Evolutionary conservation across 208 protist genomes (phyloP).

Genomic region (Leishmania aethiopica): DNA sequence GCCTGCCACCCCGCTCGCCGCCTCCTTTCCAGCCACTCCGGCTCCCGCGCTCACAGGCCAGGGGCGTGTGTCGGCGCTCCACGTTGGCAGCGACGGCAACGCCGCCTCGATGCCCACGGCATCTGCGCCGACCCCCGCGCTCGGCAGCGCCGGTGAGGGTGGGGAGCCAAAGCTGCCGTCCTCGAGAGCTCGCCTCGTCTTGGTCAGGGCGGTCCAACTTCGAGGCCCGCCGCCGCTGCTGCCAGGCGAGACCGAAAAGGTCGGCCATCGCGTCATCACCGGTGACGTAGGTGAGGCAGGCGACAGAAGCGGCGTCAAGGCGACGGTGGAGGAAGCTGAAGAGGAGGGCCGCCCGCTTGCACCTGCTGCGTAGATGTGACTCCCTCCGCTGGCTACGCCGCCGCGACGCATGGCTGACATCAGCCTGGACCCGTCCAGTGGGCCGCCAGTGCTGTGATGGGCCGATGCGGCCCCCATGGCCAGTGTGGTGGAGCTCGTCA

Average conservation of each 20-base stretch:
- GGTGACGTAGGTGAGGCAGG: conserved; percentile 21
- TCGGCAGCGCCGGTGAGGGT: conserved; percentile 3
- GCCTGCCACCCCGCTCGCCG: background rate
- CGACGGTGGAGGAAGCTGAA: conserved; percentile 10
- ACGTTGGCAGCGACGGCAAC: background rate
- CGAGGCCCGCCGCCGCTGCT: conserved; percentile 9
- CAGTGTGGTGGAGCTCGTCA: conserved; percentile 16
- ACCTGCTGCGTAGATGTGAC: background rate
- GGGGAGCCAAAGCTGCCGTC: conserved; percentile 5
- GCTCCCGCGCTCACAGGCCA: conserved; percentile 1
- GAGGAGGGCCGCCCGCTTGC: conserved; percentile 7
- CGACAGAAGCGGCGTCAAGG: conserved; percentile 23
- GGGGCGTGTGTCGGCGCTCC: background rate
- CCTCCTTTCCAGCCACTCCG: background rate
- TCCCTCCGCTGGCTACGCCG: conserved; percentile 1
- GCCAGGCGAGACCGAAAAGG: conserved; percentile 5
- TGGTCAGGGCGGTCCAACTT: background rate
- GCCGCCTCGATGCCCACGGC: background rate
- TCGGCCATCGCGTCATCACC: background rate
- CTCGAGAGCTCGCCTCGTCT: conserved; percentile 6
- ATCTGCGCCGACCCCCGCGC: background rate
- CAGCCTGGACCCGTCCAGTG: conserved; percentile 13
- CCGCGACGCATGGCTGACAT: conserved; percentile 1
- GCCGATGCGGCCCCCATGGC: background rate
- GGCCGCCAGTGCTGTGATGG: conserved; percentile 2